Conservation (phyloP, 2,329 filamentous ascomycete genomes). For the Cladosporium sp. region DNA sequence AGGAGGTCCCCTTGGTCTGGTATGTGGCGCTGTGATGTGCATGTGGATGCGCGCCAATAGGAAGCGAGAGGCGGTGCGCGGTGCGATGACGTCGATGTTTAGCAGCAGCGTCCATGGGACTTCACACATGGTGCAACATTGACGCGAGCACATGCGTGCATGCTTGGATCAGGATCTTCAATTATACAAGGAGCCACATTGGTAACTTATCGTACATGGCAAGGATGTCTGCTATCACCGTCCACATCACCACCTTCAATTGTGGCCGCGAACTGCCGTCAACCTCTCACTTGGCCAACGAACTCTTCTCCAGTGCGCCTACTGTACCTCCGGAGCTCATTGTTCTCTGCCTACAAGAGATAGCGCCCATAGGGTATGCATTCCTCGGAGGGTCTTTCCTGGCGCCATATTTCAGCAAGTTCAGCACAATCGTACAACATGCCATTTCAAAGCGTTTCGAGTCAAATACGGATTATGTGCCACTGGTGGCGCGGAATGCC, state of each 20-base stretch:
- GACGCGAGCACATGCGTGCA: too few relatives aligned
- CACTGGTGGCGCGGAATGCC: constrained; percentile 67
- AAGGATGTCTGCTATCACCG: constrained; percentile 49
- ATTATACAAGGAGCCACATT: neutral
- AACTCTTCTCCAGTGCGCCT: constrained; percentile 45
- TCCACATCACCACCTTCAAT: constrained; percentile 86
- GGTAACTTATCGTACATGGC: too few relatives aligned
- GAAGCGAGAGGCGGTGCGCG: neutral
- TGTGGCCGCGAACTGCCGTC: constrained; percentile 71
- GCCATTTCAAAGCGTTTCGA: constrained; percentile 52
- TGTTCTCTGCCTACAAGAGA: constrained; percentile 74
- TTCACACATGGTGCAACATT: too few relatives aligned
- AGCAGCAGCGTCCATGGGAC: too few relatives aligned
- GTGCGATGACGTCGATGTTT: too few relatives aligned
- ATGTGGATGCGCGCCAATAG: too few relatives aligned
- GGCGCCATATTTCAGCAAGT: constrained; percentile 67
- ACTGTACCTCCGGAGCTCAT: constrained; percentile 61
- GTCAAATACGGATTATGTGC: constrained; percentile 59
- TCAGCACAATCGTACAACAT: constrained; percentile 57
- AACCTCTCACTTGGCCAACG: constrained; percentile 62
- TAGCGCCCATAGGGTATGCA: constrained; percentile 76
- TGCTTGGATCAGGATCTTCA: too few relatives aligned
- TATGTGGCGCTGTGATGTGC: too few relatives aligned
- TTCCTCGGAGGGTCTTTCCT: constrained; percentile 83
- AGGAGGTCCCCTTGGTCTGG: too few relatives aligned